phyloP scores from a whole-genome alignment of 2,329 filamentous ascomycete species.

The Botrytis elliptica region DNA sequence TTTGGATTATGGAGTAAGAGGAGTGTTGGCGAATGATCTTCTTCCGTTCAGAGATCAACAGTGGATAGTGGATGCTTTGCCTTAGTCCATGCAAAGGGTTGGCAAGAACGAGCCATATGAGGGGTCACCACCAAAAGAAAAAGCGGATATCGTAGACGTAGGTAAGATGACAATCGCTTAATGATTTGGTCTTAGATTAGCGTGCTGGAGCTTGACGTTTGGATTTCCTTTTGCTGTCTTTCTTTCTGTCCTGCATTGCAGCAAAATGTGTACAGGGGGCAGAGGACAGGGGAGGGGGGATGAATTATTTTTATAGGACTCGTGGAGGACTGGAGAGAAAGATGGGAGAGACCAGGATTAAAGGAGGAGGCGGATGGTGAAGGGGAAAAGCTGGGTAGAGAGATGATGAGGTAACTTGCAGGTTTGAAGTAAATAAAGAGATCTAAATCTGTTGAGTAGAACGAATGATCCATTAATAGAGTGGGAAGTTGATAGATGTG shows the following conservation, averaged over 20 bases:
- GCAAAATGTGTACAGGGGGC: background rate
- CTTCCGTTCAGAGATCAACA: background rate
- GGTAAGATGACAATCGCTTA: slow-evolving; percentile 11
- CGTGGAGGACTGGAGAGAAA: slow-evolving; percentile 6
- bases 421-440: background rate
- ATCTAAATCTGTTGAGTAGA: background rate
- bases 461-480: background rate
- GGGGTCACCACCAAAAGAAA: background rate
- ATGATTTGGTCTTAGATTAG: background rate
- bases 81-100: slow-evolving; percentile 8
- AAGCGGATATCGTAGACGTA: background rate
- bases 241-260: slow-evolving; percentile 12
- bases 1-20: slow-evolving; percentile 7
- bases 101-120: background rate
- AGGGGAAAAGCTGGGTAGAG: background rate
- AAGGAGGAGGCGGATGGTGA: background rate
- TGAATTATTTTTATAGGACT: background rate
- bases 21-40: background rate
- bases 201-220: slow-evolving; percentile 13
- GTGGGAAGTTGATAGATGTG: background rate
- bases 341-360: slow-evolving; percentile 10
- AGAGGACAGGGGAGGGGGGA: background rate
- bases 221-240: background rate
- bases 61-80: slow-evolving; percentile 6
- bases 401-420: background rate